These are phyloP conservation scores for Corrigiola litoralis DNA, from an alignment of 179 eudicot genomes.

Conservation along the genomic window DNA sequence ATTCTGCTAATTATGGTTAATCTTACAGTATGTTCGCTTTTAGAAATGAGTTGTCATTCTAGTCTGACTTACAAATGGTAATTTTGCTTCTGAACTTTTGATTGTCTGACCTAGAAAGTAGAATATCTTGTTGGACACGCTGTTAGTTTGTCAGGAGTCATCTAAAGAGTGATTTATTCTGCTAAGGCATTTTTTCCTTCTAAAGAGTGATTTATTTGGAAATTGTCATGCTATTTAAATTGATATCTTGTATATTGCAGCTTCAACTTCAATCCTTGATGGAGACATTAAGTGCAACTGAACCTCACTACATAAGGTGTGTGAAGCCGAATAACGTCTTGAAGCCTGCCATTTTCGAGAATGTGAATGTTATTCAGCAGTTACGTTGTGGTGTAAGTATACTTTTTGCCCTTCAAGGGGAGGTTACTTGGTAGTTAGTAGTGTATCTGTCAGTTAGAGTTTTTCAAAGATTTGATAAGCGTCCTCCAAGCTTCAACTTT, in stretches of 20 bases:
- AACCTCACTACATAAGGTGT: conserved; percentile 99
- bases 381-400: conserved; percentile 93
- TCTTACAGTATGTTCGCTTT: no score
- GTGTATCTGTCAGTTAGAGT: not conserved
- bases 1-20: not conserved
- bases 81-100: not conserved
- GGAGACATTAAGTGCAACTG: conserved; percentile 94
- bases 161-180: not conserved
- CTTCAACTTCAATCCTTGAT: conserved; percentile 94
- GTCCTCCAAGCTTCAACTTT: conserved; percentile 3
- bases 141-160: not conserved
- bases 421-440: not conserved
- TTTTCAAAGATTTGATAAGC: not conserved
- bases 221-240: not conserved
- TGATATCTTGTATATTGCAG: conserved; percentile 34
- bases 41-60: no score
- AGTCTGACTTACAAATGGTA: not conserved
- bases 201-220: not conserved
- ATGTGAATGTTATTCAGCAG: conserved; percentile 81
- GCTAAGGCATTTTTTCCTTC: no score
- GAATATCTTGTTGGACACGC: not conserved
- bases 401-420: not conserved
- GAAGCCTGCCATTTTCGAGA: conserved; percentile 98
- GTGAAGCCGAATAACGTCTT: conserved; percentile 90
- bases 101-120: not conserved